Evolutionary conservation across 257 asterid genomes (phyloP).

Genomic region (Fraxinus excelsior): DNA sequence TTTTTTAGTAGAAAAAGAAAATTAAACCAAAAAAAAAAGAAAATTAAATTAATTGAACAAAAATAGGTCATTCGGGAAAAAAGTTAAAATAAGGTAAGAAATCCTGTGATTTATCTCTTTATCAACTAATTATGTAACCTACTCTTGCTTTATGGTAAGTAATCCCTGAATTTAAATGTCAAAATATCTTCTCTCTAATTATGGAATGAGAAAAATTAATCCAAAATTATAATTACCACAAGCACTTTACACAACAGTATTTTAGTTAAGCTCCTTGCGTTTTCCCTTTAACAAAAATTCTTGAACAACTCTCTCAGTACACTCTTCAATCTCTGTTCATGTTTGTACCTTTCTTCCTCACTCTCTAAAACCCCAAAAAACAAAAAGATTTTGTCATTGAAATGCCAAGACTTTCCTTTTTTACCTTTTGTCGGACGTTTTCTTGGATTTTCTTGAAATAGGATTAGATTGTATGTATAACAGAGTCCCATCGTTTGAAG

Average conservation of each 20-base stretch:
- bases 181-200: not conserved
- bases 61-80: not conserved
- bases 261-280: not conserved
- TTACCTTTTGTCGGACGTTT: not conserved
- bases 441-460: slow-evolving; percentile 1
- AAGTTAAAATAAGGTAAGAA: not conserved
- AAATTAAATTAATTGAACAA: not conserved
- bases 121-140: not conserved
- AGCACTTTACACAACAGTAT: not conserved
- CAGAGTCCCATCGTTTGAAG: not conserved
- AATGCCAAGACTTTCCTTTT: slow-evolving; percentile 11
- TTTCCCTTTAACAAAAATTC: not conserved
- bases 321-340: not conserved
- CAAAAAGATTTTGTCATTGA: slow-evolving; percentile 21
- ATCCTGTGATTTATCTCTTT: not conserved
- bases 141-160: not conserved
- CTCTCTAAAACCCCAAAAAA: slow-evolving; percentile 10
- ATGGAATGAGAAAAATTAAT: not conserved
- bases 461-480: not conserved
- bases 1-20: too few species aligned
- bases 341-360: not conserved
- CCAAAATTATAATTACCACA: not conserved
- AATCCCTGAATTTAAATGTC: not conserved
- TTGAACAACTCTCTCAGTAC: not conserved
- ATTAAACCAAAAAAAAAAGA: too few species aligned